Evolutionary conservation across 371 early-diverging fungal species (phyloP).

Genomic region (Mortierella sp.): DNA sequence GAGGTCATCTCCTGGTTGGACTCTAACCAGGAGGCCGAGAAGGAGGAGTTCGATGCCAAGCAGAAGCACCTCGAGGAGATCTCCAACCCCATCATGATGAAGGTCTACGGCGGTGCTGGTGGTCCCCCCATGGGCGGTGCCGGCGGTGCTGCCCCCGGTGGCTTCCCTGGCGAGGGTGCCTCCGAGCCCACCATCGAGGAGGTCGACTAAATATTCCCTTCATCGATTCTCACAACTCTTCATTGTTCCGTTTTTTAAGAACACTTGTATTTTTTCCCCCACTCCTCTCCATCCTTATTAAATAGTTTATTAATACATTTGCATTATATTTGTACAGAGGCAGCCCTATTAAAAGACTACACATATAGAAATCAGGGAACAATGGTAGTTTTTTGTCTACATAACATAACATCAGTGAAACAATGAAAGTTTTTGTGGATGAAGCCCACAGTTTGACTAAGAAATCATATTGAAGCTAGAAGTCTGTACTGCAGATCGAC

Average conservation of each 20-base stretch:
- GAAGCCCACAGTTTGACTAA: too few species aligned
- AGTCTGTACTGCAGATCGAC: too few species aligned
- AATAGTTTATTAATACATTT: slow-evolving; percentile 27
- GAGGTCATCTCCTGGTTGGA: slow-evolving; percentile 94
- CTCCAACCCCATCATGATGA: slow-evolving; percentile 97
- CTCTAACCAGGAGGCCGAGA: slow-evolving; percentile 88
- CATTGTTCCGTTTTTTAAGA: slow-evolving; percentile 6
- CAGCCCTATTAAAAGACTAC: slow-evolving; percentile 11
- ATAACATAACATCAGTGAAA: too few species aligned
- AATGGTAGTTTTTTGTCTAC: not conserved
- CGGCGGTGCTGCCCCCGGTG: slow-evolving; percentile 75
- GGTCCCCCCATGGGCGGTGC: slow-evolving; percentile 74
- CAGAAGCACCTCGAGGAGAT: slow-evolving; percentile 95
- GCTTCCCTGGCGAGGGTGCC: slow-evolving; percentile 64
- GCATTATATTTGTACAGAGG: slow-evolving; percentile 41
- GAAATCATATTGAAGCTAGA: too few species aligned
- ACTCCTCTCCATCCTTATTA: slow-evolving; percentile 15
- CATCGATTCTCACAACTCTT: not conserved
- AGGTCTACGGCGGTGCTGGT: slow-evolving; percentile 84
- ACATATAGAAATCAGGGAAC: not conserved
- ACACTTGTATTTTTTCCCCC: slow-evolving; percentile 34
- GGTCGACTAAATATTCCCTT: slow-evolving; percentile 69
- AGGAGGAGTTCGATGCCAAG: slow-evolving; percentile 93
- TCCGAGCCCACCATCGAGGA: slow-evolving; percentile 87
- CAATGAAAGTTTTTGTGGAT: too few species aligned